Evolutionary conservation across 768 basidiomycete species (phyloP).

Genomic region (Suillus subaureus): DNA sequence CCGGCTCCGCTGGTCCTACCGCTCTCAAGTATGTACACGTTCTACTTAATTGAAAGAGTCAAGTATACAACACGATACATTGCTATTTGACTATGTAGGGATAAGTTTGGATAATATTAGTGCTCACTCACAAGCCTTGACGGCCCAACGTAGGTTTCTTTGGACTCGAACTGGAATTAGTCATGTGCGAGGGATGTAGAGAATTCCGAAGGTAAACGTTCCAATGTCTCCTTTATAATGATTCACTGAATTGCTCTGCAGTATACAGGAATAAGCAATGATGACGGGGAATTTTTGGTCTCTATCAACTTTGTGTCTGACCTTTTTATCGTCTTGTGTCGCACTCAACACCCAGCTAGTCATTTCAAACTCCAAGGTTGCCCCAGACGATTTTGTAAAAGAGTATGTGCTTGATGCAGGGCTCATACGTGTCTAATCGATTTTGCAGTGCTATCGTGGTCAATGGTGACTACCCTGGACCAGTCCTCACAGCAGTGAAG

Average conservation of each 20-base stretch:
- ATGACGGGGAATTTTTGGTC: neutral
- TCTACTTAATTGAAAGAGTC: neutral
- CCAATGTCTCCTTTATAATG: neutral
- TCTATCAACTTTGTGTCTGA: neutral
- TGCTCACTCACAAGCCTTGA: neutral
- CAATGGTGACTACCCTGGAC: slow-evolving; percentile 41
- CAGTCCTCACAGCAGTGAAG: slow-evolving; percentile 40
- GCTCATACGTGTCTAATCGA: neutral
- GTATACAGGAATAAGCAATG: neutral
- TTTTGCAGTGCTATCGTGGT: slow-evolving; percentile 33
- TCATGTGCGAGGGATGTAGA: neutral
- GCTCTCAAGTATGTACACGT: neutral
- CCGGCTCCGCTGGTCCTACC: neutral
- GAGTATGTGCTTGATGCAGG: neutral
- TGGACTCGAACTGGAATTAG: neutral
- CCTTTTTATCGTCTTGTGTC: slow-evolving; percentile 14
- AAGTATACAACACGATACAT: neutral
- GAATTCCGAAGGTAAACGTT: neutral
- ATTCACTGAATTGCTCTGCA: neutral
- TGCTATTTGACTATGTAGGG: neutral
- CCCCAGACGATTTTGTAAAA: slow-evolving; percentile 31
- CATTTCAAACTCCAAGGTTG: slow-evolving; percentile 28
- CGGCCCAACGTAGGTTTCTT: too few relatives aligned
- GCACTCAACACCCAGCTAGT: slow-evolving; percentile 23
- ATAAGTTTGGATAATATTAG: neutral